Conservation (phyloP, 2,329 filamentous ascomycete genomes). For the Calonectria leucothoes region DNA sequence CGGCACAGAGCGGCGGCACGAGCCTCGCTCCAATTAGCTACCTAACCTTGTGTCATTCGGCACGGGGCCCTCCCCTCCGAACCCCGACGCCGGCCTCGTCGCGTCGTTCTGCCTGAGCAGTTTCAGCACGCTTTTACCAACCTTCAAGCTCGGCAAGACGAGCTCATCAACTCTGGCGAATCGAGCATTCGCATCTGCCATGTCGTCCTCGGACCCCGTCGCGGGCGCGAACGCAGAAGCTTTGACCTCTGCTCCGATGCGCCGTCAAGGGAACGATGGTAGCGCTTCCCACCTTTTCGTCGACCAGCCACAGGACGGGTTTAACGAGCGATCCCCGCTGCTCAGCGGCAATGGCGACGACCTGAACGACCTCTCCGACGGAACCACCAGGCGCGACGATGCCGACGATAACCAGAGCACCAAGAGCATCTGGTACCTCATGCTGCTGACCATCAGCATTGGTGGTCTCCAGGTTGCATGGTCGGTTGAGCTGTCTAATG, state of each 20-base stretch:
- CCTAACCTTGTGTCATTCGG: constrained; percentile 6
- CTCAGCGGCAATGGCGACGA: constrained; percentile 33
- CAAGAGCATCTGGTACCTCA: constrained; percentile 87
- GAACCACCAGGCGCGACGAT: constrained; percentile 7
- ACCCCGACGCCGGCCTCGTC: constrained; percentile 19
- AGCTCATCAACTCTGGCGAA: constrained; percentile 7
- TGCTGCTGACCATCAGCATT: constrained; percentile 87
- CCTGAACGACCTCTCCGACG: constrained; percentile 14
- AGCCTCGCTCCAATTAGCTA: not conserved
- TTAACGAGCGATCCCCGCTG: constrained; percentile 47
- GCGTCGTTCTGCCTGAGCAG: not conserved
- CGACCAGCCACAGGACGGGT: constrained; percentile 31
- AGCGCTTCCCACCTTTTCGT: constrained; percentile 24
- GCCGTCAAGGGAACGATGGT: constrained; percentile 10
- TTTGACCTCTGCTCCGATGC: constrained; percentile 18
- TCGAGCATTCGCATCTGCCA: constrained; percentile 25
- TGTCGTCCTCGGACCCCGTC: constrained; percentile 23
- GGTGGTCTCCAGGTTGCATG: constrained; percentile 93
- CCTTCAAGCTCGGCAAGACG: constrained; percentile 1
- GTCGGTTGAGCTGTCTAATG: constrained; percentile 95
- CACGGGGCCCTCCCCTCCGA: constrained; percentile 27
- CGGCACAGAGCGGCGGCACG: not conserved
- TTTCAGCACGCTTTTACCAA: constrained; percentile 18
- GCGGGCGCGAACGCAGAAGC: constrained; percentile 15
- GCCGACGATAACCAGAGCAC: constrained; percentile 64